Conservation (phyloP, 2,329 filamentous ascomycete genomes). For the Dactylonectria estremocensis region DNA sequence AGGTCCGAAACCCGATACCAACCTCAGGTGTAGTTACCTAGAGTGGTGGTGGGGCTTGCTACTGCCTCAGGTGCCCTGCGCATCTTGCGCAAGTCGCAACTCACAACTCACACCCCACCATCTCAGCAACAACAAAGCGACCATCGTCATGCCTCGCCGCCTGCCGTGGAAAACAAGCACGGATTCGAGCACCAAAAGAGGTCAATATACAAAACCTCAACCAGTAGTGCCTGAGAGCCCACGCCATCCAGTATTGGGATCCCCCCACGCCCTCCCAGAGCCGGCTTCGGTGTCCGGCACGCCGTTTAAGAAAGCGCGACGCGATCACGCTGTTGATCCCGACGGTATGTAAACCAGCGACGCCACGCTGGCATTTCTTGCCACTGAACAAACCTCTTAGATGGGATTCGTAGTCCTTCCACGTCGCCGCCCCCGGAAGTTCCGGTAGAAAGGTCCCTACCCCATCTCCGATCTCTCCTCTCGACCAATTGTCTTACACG, state of each 20-base stretch:
- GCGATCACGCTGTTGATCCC: slow-evolving; percentile 41
- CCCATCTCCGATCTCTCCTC: neutral
- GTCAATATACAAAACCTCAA: slow-evolving; percentile 27
- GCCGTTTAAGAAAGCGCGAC: slow-evolving; percentile 36
- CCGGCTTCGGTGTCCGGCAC: slow-evolving; percentile 18
- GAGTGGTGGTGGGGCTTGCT: too few species aligned
- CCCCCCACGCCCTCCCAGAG: slow-evolving; percentile 20
- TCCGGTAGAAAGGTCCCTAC: slow-evolving; percentile 60
- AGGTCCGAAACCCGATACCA: too few species aligned
- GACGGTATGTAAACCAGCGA: slow-evolving; percentile 41
- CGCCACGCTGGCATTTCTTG: neutral
- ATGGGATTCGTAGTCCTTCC: slow-evolving; percentile 58
- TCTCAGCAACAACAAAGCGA: slow-evolving; percentile 9
- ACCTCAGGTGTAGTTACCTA: too few species aligned
- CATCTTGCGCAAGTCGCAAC: neutral
- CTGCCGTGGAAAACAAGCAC: slow-evolving; percentile 64
- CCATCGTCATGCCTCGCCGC: slow-evolving; percentile 63
- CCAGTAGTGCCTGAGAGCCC: slow-evolving; percentile 27
- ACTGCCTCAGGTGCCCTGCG: too few species aligned
- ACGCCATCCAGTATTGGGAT: slow-evolving; percentile 8
- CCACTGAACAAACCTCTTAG: slow-evolving; percentile 25
- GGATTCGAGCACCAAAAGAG: slow-evolving; percentile 25
- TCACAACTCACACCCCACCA: neutral
- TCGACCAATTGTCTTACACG: slow-evolving; percentile 5
- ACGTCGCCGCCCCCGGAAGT: slow-evolving; percentile 68